These are phyloP conservation scores for Ceratopteris richardii DNA, from an alignment of 75 land plant genomes.

Conservation along the genomic window DNA sequence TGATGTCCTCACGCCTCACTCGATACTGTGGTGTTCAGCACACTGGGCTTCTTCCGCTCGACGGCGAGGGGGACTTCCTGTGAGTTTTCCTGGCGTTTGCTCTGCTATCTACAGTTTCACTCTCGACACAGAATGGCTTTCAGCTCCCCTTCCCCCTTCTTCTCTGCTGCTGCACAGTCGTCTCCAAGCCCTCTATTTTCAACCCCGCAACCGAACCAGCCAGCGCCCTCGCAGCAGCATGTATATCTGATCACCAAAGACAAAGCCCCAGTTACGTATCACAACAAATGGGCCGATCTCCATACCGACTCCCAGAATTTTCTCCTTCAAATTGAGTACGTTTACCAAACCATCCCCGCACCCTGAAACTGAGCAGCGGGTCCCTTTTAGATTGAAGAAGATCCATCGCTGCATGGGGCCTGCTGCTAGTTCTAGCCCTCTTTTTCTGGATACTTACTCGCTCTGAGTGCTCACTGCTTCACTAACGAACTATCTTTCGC, in stretches of 20 bases:
- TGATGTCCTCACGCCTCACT: too few species aligned
- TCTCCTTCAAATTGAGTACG: slow-evolving; percentile 74
- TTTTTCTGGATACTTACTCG: neutral
- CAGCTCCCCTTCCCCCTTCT: slow-evolving; percentile 1
- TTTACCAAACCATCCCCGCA: neutral
- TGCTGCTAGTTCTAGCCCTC: neutral
- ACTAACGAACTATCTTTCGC: neutral
- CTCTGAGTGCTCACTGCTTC: neutral
- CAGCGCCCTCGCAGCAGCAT: slow-evolving; percentile 45
- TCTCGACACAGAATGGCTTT: too few species aligned
- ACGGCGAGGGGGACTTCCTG: too few species aligned
- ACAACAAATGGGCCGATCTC: slow-evolving; percentile 89
- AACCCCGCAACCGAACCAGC: slow-evolving; percentile 14
- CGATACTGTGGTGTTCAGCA: too few species aligned
- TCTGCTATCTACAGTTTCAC: too few species aligned
- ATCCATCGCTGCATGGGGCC: neutral
- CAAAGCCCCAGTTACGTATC: slow-evolving; percentile 62
- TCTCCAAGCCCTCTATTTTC: neutral
- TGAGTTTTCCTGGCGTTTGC: too few species aligned
- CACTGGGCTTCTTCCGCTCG: too few species aligned
- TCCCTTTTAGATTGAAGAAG: neutral
- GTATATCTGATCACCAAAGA: slow-evolving; percentile 58
- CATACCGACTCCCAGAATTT: slow-evolving; percentile 90
- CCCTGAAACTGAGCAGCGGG: neutral
- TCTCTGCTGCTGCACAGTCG: neutral